A percentile compares a stretch with the other conserved stretches of the same genome.
Evolutionary conservation across 2,329 filamentous ascomycete species (phyloP).

Genomic region (Calonectria pauciramosa): DNA sequence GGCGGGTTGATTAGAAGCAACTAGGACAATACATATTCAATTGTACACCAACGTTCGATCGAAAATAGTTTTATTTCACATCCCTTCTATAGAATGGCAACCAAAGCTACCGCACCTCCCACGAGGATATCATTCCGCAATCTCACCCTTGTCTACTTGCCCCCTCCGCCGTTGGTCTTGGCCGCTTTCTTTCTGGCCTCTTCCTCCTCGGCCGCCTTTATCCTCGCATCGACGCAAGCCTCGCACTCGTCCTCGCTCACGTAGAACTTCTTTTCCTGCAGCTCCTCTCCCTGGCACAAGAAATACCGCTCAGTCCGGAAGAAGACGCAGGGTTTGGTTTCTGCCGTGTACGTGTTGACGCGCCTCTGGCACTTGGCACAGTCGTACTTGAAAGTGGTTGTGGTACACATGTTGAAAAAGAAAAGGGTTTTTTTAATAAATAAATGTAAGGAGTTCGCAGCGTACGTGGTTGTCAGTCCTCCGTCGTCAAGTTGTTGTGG

Average conservation of each 20-base stretch:
- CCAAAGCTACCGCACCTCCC: not conserved
- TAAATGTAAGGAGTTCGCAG: too few relatives aligned
- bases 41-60: not conserved
- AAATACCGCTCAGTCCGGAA: not conserved
- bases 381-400: not conserved
- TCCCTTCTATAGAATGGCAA: not conserved
- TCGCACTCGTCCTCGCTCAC: slow-evolving; percentile 30
- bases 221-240: slow-evolving; percentile 29
- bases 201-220: slow-evolving; percentile 13
- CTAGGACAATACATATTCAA: not conserved
- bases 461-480: not conserved
- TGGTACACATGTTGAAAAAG: not conserved
- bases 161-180: not conserved
- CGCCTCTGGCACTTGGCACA: slow-evolving; percentile 11
- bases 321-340: slow-evolving; percentile 13
- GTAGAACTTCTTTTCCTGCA: slow-evolving; percentile 19
- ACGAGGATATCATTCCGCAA: too few relatives aligned
- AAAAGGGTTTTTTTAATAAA: too few relatives aligned
- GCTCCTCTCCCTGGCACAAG: slow-evolving; percentile 11
- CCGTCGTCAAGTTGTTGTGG: not conserved
- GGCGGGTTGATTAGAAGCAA: not conserved
- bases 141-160: not conserved
- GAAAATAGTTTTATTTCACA: not conserved
- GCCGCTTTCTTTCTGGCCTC: not conserved
- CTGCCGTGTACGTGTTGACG: not conserved